These are phyloP conservation scores for Lentinula sp. DNA, from an alignment of 768 basidiomycete species.

Conservation along the genomic window DNA sequence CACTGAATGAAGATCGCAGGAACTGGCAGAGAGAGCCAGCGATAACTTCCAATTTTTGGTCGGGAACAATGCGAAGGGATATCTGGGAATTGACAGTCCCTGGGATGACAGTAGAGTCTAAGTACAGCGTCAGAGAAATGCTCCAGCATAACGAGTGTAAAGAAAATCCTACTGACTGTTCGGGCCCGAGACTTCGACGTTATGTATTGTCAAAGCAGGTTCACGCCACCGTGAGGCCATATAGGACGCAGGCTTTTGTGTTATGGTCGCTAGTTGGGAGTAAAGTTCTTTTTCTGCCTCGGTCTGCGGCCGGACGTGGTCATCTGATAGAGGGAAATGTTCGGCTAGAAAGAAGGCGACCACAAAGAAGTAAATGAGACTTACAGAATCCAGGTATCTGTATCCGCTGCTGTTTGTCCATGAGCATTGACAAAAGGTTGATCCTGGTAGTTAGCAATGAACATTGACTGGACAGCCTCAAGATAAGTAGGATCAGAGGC, in stretches of 20 bases:
- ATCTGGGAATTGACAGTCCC: constrained; percentile 77
- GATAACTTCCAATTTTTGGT: constrained; percentile 76
- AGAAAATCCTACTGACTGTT: constrained; percentile 45
- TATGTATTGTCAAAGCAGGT: constrained; percentile 86
- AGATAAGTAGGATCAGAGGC: constrained; percentile 9
- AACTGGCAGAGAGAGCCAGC: constrained; percentile 53
- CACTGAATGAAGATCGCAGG: constrained; percentile 51
- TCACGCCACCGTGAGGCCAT: constrained; percentile 83
- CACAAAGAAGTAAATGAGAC: background rate
- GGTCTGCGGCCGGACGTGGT: constrained; percentile 65
- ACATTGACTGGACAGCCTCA: background rate
- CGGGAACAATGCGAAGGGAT: constrained; percentile 90
- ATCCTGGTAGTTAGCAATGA: constrained; percentile 41
- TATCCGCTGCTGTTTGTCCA: constrained; percentile 50
- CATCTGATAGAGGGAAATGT: constrained; percentile 39
- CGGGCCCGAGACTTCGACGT: constrained; percentile 76
- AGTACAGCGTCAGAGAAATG: background rate
- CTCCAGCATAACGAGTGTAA: background rate
- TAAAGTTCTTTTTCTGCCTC: constrained; percentile 65
- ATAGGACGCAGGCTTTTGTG: constrained; percentile 59
- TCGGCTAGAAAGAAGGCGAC: background rate
- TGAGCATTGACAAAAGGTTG: constrained; percentile 67
- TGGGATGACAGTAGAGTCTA: constrained; percentile 88
- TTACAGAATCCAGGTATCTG: constrained; percentile 81
- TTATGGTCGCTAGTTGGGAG: constrained; percentile 60